A percentile compares a stretch with the other conserved stretches of the same genome.
Evolutionary conservation across 805 yeast genomes (phyloP).

Genomic region (Sugiyamaella marilandica): DNA sequence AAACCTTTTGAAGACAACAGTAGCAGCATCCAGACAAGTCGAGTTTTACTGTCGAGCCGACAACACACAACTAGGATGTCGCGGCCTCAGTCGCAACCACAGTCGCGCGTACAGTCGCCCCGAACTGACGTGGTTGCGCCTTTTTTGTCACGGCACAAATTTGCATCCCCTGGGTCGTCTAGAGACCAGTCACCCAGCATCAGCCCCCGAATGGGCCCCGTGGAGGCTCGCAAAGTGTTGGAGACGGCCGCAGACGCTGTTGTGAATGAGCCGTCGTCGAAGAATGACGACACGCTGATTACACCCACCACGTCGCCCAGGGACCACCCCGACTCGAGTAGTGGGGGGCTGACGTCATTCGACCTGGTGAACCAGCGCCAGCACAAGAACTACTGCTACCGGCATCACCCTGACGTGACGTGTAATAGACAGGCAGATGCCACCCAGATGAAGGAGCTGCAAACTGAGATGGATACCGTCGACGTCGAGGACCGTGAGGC

Average conservation of each 20-base stretch:
- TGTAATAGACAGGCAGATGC: conserved; percentile 68
- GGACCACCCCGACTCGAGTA: not conserved
- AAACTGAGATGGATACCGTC: conserved; percentile 42
- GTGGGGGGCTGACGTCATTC: not conserved
- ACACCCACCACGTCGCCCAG: not conserved
- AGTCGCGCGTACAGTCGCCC: not conserved
- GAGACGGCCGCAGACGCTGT: not conserved
- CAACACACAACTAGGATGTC: not conserved
- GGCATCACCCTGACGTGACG: conserved; percentile 87
- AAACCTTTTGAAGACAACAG: no score
- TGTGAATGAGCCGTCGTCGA: not conserved
- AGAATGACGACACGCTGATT: not conserved
- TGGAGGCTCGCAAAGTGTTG: not conserved
- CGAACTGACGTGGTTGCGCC: conserved; percentile 5
- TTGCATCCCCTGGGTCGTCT: not conserved
- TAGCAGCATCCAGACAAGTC: not conserved
- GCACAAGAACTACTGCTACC: conserved; percentile 59
- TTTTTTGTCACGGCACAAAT: conserved; percentile 3
- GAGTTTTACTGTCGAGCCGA: not conserved
- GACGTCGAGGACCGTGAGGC: conserved; percentile 69
- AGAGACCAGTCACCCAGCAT: not conserved
- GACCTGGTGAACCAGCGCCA: conserved; percentile 5
- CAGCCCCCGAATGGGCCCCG: not conserved
- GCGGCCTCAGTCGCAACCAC: not conserved
- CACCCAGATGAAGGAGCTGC: conserved; percentile 58